A percentile compares a stretch with the other conserved stretches of the same genome.
Evolutionary conservation across 2,329 filamentous ascomycete genomes (phyloP).

Genomic region (Fusarium sp.): DNA sequence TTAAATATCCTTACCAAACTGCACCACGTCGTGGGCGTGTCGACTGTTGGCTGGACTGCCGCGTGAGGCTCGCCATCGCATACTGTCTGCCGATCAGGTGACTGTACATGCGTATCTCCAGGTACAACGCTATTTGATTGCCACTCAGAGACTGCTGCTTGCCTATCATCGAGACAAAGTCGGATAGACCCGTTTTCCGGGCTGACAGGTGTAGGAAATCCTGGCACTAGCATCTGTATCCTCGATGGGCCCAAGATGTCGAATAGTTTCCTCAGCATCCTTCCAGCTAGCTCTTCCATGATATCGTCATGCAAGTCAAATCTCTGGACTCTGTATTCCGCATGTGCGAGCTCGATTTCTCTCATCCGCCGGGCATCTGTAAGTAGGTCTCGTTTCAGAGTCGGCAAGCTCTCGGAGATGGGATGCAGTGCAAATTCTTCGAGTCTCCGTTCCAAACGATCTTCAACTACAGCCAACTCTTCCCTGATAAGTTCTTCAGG

Average conservation of each 20-base stretch:
- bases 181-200: not conserved
- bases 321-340: not conserved
- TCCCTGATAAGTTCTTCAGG: not conserved
- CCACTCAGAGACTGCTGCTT: not conserved
- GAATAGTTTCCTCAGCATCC: not conserved
- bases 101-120: not conserved
- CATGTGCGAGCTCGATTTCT: not conserved
- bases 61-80: not conserved
- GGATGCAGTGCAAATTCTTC: not conserved
- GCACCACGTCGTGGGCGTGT: not conserved
- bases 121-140: not conserved
- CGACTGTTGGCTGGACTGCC: not conserved
- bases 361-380: not conserved
- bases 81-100: not conserved
- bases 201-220: not conserved
- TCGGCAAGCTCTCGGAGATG: not conserved
- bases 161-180: not conserved
- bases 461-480: not conserved
- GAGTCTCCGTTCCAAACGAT: not conserved
- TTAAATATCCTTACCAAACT: not conserved
- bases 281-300: not conserved
- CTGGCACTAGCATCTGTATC: not conserved
- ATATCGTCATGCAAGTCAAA: not conserved
- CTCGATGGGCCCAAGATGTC: not conserved
- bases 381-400: not conserved